Evolutionary conservation across 257 asterid genomes (phyloP).

Genomic region (Vinca minor): DNA sequence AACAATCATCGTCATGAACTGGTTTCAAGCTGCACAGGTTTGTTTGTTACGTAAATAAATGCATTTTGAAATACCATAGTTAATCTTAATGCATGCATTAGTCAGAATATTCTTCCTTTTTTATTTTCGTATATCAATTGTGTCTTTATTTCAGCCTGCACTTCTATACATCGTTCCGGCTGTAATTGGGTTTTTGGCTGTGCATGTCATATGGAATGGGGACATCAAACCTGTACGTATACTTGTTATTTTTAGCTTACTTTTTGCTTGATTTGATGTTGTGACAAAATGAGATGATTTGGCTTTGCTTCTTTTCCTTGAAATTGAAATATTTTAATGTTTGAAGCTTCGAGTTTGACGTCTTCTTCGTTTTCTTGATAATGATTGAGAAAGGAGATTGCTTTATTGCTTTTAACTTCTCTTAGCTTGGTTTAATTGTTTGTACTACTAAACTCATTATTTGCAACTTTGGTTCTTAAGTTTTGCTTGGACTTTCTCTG

Average conservation of each 20-base stretch:
- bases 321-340: too few species aligned
- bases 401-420: too few species aligned
- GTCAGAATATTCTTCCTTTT: slow-evolving; percentile 6
- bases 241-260: too few species aligned
- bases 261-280: too few species aligned
- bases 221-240: slow-evolving; percentile 77
- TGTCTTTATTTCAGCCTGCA: slow-evolving; percentile 89
- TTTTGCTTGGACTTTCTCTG: too few species aligned
- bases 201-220: slow-evolving; percentile 79
- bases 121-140: slow-evolving; percentile 8
- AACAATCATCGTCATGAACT: slow-evolving; percentile 85
- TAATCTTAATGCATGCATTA: neutral
- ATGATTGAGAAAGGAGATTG: too few species aligned
- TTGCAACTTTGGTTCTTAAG: neutral
- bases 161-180: slow-evolving; percentile 86
- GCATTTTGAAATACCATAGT: neutral
- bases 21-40: slow-evolving; percentile 99
- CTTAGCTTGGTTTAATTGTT: too few species aligned
- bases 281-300: too few species aligned
- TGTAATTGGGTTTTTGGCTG: slow-evolving; percentile 85
- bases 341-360: too few species aligned
- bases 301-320: too few species aligned
- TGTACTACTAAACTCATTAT: too few species aligned
- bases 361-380: too few species aligned
- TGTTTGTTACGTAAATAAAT: slow-evolving; percentile 5